Percentiles rank a stretch among this genome's conserved stretches.
These are phyloP conservation scores for Pythium myriotylum DNA, from an alignment of 352 stramenopile genomes.

Conservation along the genomic window DNA sequence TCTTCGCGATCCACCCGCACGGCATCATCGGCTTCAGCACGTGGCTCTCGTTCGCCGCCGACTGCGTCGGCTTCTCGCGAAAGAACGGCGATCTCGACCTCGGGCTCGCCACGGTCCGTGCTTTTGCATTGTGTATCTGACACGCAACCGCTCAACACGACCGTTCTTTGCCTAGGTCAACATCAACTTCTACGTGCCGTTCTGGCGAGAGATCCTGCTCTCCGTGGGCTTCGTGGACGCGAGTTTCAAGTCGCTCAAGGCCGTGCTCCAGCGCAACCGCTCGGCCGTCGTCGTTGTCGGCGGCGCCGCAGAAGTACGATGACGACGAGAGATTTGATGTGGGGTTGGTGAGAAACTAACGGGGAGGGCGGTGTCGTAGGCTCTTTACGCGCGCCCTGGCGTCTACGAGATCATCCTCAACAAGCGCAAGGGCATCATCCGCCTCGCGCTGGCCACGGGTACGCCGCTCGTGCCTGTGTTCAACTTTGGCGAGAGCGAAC, in stretches of 20 bases:
- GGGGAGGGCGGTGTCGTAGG: no score
- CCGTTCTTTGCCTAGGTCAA: slow-evolving; percentile 33
- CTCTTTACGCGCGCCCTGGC: slow-evolving; percentile 45
- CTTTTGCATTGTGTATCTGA: no score
- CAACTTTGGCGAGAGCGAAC: slow-evolving; percentile 65
- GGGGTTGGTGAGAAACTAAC: no score
- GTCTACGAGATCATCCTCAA: slow-evolving; percentile 63
- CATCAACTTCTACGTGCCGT: slow-evolving; percentile 52
- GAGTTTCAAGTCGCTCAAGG: slow-evolving; percentile 42
- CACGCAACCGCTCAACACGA: no score
- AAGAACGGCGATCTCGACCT: slow-evolving; percentile 48
- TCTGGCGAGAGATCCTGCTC: slow-evolving; percentile 57
- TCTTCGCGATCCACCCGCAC: slow-evolving; percentile 58
- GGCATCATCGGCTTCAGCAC: slow-evolving; percentile 53
- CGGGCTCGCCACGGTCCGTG: slow-evolving; percentile 42
- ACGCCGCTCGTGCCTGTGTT: slow-evolving; percentile 69
- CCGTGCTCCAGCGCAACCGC: slow-evolving; percentile 33
- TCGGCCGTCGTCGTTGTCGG: slow-evolving; percentile 45
- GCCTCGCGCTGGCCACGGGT: slow-evolving; percentile 58
- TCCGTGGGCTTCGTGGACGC: slow-evolving; percentile 54
- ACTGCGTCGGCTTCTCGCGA: slow-evolving; percentile 37
- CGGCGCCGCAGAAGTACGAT: slow-evolving; percentile 45
- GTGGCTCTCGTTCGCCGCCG: slow-evolving; percentile 48
- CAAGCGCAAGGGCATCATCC: slow-evolving; percentile 66
- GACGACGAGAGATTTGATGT: no score